Evolutionary conservation across 768 basidiomycete species (phyloP), one percentile per base, ranked within the genome.

Genomic region (Aureoboletus auriporus): DNA sequence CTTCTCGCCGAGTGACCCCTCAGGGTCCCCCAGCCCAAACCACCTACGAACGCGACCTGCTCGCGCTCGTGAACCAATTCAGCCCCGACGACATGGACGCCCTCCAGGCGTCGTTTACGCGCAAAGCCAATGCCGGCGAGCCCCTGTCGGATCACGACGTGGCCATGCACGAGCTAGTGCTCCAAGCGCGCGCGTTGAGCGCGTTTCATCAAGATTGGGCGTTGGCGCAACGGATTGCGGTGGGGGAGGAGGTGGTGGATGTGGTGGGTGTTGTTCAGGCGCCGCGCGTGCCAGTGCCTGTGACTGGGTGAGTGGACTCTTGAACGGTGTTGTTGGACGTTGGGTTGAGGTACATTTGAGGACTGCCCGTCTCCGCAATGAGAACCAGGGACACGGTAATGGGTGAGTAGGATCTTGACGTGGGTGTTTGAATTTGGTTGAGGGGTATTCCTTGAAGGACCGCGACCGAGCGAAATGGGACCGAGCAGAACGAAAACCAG

Each of bases 31-130:
- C 39, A 45, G 50, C 50, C 36, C 52, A 49, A 57, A 63, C 53
- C 42, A 45, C 55, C 33, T 61, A 66, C n/a, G 66, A 66, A 29
- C 52, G 52, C 0, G 66, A 67, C 47, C 29, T 67, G 28, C 13
- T 49, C 3, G 51, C 33, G 3, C 54, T 65, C 29, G 10, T 67
- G 16, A 11, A 11, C 16, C 46, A 63, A 10, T 56, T 66, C 28
- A 51, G 31, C 8, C 36, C 46, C 16, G 38, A 50, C 13, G 66
- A 57, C 7, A 38, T 63, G 11, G 53, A 66, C 27, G 57, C 54
- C 14, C 45, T 61, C 0, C 44, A 57, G 17, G 37, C 49, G 3
- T 38, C 42, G 17, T 60, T 55, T 28, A 29, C 41, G 1, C 42
- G 6, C 27, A 50, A 49, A 40, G 4, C 33, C 8, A 41, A 28